Base-by-base conservation (phyloP, 2,329 filamentous ascomycete genomes). In the Keithomyces neogunnii region DNA sequence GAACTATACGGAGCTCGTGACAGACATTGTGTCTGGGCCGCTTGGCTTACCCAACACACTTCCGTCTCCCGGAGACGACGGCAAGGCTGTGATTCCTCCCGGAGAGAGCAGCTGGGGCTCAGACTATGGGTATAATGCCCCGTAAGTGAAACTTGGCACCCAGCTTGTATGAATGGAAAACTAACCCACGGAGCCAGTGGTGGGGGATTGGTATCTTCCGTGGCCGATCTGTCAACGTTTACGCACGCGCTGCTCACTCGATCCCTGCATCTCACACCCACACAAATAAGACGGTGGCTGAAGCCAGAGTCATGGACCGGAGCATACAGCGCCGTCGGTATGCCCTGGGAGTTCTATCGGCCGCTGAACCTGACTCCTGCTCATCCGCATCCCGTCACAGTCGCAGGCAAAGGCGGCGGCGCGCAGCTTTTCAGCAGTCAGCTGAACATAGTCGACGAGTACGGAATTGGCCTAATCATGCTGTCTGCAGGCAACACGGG, bases 281-380 rank as follows among this genome's bases (percentile, higher is more conserved):
- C 63, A 1, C 50, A 63, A 45, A 59, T 60, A 7, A 52, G 60
- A 28, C 58, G 56, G 28, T 71, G 69, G 69, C 59, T 70, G 5
- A 69, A 70, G 31, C 69, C 69, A 0, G 48, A 45, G 1, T 58
- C 66, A 0, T 62, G 64, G 32, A 62, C 62, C 1, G 66, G 66
- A 2, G 62, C 56, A 0, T 55, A 59, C 30, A 60, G 58, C 10
- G 59, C 67, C 28, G 66, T 67, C 3, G 68, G 69, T 3, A 62
- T 64, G 56, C 66, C 68, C 0, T 70, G 68, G 69, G 68, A 71
- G 45, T 68, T 70, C 11, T 58, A 63, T 1, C 65, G 63, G 1
- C 57, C 61, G 0, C 13, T 57, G 1, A 55, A 60, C 29, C 45
- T 69, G 0, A 61, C 60, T 0, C 58, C 61, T 0, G 35, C 57